Base-by-base conservation (phyloP, 164 flowering plant genomes). In the Kingdonia uniflora region DNA sequence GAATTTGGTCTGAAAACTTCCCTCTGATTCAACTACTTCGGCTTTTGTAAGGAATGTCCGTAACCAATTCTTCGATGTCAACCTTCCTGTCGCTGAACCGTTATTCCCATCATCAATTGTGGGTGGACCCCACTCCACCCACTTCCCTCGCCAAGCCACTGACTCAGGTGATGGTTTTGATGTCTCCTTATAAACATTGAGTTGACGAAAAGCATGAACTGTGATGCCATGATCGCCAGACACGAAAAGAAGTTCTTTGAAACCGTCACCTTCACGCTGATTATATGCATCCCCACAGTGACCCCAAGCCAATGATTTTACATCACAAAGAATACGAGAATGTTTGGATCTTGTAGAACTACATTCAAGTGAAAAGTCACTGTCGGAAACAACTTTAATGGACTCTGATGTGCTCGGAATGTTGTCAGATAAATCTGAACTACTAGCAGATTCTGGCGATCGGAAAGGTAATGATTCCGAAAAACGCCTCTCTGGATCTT, bases 81-180 rank as follows among this genome's bases (percentile, higher is more conserved):
- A 24, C 46, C 52, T 55, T 6, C 45, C 37, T 45, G 67, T 40
- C 24, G 68, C 54, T 14, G 53, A 58, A 7, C 55, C 71, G 59
- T 52, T 61, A 53, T 38, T 45, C 33, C 24, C 57, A 44, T 55
- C 62, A 7, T 38, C 52, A 55, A 51, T 22, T 55, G 61, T 21
- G 14, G 67, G 65, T 65, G 95, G 97, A 2, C 91, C 92, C 99
- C 99, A 94, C 23, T 86, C 85, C 58, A 84, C 81, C 97, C 99
- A 94, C 52, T 60, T 70, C 47, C 99, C 99, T 42, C 58, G 59
- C 52, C 61, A 67, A 60, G 24, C 49, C 49, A 70, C 68, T 55
- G 42, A 63, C 54, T 70, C 76, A 14, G 63, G 46, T 14, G 37
- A 33, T 15, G 51, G 35, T 52, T 43, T 54, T 10, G 58, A 26